These are phyloP conservation scores for Myxozyma nipponensis DNA, from an alignment of 805 yeast genomes.

Conservation along the genomic window DNA sequence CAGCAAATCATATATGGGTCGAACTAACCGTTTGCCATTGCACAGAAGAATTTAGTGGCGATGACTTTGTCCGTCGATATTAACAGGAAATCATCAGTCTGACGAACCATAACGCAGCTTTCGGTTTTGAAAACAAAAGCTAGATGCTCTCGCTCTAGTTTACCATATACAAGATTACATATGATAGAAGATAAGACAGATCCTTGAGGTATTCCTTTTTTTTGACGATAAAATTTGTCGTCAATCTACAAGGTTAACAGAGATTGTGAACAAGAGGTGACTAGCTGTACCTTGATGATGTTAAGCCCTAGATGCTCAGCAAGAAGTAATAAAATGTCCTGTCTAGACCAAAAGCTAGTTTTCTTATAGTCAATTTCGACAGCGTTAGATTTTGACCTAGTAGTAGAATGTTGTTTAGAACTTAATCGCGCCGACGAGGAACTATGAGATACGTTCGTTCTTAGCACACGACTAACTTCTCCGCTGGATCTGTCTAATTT, in stretches of 20 bases:
- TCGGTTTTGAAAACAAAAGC: constrained; percentile 30
- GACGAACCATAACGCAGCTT: constrained; percentile 48
- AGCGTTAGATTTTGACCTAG: no score
- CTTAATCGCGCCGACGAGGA: no score
- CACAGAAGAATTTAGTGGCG: constrained; percentile 35
- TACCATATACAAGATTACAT: constrained; percentile 70
- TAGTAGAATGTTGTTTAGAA: no score
- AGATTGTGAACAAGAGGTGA: not conserved
- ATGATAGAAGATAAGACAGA: constrained; percentile 68
- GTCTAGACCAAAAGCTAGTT: constrained; percentile 40
- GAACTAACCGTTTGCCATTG: constrained; percentile 30
- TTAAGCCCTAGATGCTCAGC: constrained; percentile 54
- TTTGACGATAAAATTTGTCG: constrained; percentile 45
- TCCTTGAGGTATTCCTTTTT: constrained; percentile 80
- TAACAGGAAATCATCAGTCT: constrained; percentile 85
- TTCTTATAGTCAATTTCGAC: constrained; percentile 40
- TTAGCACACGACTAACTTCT: no score
- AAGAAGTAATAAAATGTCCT: constrained; percentile 47
- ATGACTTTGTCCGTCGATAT: constrained; percentile 45
- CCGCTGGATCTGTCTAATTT: not conserved
- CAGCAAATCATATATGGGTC: not conserved
- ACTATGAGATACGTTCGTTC: no score
- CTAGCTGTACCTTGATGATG: constrained; percentile 26
- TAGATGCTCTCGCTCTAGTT: constrained; percentile 44
- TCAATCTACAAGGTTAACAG: constrained; percentile 33